phyloP scores from a whole-genome alignment of 768 basidiomycete genomes.

The Xanthoconium stramineum region DNA sequence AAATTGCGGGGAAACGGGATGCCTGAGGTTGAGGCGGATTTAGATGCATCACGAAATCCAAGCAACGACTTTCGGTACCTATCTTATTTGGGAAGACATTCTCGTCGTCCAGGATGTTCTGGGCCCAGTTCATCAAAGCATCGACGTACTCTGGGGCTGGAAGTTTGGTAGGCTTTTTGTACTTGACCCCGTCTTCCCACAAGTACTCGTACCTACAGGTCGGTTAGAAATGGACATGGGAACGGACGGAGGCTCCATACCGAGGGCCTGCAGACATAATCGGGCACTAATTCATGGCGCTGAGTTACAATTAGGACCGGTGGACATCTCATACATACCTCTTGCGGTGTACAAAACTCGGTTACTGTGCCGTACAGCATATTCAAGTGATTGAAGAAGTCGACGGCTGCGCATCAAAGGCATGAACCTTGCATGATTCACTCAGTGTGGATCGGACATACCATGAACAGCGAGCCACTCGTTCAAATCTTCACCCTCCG shows the following conservation, averaged over 20 bases:
- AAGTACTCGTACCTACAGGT: conserved; percentile 83
- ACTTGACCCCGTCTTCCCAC: conserved; percentile 89
- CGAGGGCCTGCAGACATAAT: conserved; percentile 95
- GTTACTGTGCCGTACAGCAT: conserved; percentile 99
- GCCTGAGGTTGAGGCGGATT: conserved; percentile 44
- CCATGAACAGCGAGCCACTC: conserved; percentile 99
- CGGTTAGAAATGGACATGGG: conserved; percentile 1
- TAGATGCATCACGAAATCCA: conserved; percentile 6
- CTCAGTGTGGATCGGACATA: conserved; percentile 34
- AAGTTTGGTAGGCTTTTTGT: conserved; percentile 90
- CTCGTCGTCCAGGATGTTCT: conserved; percentile 89
- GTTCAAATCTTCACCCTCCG: conserved; percentile 95
- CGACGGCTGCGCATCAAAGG: conserved; percentile 66
- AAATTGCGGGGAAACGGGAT: conserved; percentile 90
- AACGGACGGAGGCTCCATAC: conserved; percentile 39
- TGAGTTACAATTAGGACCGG: conserved; percentile 9
- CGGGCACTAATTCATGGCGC: conserved; percentile 59
- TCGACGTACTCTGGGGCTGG: conserved; percentile 96
- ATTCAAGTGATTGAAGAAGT: conserved; percentile 99
- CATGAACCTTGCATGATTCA: neutral
- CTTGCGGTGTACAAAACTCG: conserved; percentile 94
- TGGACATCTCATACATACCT: conserved; percentile 48
- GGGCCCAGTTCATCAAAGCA: conserved; percentile 98
- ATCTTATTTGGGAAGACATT: conserved; percentile 92
- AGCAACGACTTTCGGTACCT: conserved; percentile 44